These are phyloP conservation scores for Spathaspora boniae DNA, from an alignment of 805 yeast genomes.

Conservation along the genomic window DNA sequence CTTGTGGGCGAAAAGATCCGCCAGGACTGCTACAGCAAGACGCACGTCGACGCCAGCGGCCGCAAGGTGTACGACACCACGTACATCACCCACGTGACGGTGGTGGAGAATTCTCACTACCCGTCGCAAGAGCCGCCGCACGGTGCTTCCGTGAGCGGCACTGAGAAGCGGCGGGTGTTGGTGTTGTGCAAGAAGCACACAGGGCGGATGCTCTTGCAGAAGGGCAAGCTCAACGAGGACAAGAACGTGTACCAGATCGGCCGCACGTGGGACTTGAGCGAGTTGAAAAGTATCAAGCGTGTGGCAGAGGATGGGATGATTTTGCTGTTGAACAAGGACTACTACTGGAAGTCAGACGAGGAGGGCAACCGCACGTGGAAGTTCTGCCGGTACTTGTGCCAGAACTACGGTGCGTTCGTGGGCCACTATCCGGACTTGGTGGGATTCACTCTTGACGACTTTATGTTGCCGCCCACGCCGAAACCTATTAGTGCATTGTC, in stretches of 20 bases:
- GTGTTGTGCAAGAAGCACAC: slow-evolving; percentile 59
- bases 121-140: slow-evolving; percentile 70
- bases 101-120: slow-evolving; percentile 69
- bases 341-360: slow-evolving; percentile 64
- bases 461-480: slow-evolving; percentile 26
- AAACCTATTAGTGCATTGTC: slow-evolving; percentile 3
- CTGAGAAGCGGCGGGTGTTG: slow-evolving; percentile 56
- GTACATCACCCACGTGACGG: slow-evolving; percentile 73
- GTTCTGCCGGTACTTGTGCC: slow-evolving; percentile 31
- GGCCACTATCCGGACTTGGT: slow-evolving; percentile 36
- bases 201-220: slow-evolving; percentile 72
- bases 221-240: slow-evolving; percentile 70
- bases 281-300: slow-evolving; percentile 54
- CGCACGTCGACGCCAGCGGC: slow-evolving; percentile 20
- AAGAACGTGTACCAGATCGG: slow-evolving; percentile 84
- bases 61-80: slow-evolving; percentile 27
- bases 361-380: slow-evolving; percentile 34
- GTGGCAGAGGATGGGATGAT: slow-evolving; percentile 55
- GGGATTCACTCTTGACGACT: slow-evolving; percentile 32
- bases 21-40: slow-evolving; percentile 37
- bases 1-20: slow-evolving; percentile 27
- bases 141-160: slow-evolving; percentile 40
- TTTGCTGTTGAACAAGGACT: slow-evolving; percentile 66
- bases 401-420: slow-evolving; percentile 29
- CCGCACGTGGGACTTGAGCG: slow-evolving; percentile 84